These are phyloP conservation scores for Mallotus repandus DNA, from an alignment of 441 rosid genomes.

Conservation along the genomic window DNA sequence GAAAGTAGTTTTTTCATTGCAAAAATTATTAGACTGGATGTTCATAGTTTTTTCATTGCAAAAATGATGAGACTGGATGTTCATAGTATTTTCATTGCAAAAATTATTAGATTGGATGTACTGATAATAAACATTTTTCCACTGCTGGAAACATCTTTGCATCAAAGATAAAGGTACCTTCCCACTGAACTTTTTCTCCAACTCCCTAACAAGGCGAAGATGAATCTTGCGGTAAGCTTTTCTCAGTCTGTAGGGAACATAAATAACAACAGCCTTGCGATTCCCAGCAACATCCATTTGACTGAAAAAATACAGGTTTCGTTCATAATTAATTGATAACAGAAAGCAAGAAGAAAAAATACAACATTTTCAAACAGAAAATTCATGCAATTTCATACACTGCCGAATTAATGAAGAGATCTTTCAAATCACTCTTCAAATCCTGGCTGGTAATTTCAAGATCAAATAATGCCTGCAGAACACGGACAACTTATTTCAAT, in stretches of 20 bases:
- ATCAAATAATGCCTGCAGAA: slow-evolving; percentile 69
- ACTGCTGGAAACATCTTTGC: background rate
- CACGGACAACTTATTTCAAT: background rate
- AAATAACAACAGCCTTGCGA: slow-evolving; percentile 79
- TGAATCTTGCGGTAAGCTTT: slow-evolving; percentile 85
- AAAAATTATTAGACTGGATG: background rate
- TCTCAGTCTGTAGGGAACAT: slow-evolving; percentile 85
- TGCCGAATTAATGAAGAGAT: slow-evolving; percentile 76
- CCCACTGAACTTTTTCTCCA: slow-evolving; percentile 88
- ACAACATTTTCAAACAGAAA: background rate
- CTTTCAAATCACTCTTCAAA: slow-evolving; percentile 77
- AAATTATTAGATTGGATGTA: background rate
- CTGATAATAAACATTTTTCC: too few species aligned
- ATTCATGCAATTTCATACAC: slow-evolving; percentile 17
- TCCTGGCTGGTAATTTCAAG: slow-evolving; percentile 81
- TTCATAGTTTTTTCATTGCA: background rate
- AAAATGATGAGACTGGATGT: background rate
- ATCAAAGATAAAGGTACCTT: slow-evolving; percentile 40
- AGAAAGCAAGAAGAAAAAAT: background rate
- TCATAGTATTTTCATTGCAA: background rate
- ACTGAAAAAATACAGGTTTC: slow-evolving; percentile 31
- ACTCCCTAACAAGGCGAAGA: slow-evolving; percentile 77
- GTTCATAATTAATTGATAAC: background rate
- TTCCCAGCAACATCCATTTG: slow-evolving; percentile 76
- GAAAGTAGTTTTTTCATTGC: background rate